Evolutionary conservation across 2,329 filamentous ascomycete genomes (phyloP).

Genomic region (Neurospora sp.): DNA sequence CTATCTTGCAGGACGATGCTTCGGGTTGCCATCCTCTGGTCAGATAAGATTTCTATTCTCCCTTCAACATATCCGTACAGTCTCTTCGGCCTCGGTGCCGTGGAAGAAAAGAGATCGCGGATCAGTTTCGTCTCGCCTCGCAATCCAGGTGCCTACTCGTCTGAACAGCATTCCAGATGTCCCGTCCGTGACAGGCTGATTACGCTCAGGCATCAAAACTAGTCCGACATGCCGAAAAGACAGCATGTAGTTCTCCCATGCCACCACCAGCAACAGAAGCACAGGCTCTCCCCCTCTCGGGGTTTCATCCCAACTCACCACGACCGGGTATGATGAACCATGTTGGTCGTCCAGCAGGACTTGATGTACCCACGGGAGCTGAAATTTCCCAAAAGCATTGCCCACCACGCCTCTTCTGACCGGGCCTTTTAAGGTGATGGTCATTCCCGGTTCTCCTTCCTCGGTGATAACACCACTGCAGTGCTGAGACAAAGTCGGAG

Average conservation of each 20-base stretch:
- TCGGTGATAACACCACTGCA: neutral
- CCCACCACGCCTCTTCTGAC: neutral
- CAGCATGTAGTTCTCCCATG: neutral
- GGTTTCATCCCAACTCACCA: neutral
- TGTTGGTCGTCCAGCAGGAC: neutral
- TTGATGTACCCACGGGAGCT: fast-evolving
- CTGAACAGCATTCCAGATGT: neutral
- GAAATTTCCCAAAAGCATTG: neutral
- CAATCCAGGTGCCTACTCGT: neutral
- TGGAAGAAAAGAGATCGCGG: neutral
- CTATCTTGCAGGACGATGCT: neutral
- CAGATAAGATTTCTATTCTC: neutral
- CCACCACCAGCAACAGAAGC: neutral
- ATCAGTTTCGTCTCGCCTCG: neutral
- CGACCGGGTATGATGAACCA: neutral
- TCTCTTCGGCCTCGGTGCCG: neutral
- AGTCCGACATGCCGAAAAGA: neutral
- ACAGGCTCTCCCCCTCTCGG: neutral
- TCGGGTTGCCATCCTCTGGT: neutral
- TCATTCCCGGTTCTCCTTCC: neutral
- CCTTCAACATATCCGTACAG: neutral
- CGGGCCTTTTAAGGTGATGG: neutral
- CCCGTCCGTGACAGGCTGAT: neutral
- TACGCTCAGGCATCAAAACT: neutral
- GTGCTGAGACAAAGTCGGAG: neutral